Evolutionary conservation across 176 grass and related monocot genomes (phyloP).

Genomic region (Calamus simplicifolius): DNA sequence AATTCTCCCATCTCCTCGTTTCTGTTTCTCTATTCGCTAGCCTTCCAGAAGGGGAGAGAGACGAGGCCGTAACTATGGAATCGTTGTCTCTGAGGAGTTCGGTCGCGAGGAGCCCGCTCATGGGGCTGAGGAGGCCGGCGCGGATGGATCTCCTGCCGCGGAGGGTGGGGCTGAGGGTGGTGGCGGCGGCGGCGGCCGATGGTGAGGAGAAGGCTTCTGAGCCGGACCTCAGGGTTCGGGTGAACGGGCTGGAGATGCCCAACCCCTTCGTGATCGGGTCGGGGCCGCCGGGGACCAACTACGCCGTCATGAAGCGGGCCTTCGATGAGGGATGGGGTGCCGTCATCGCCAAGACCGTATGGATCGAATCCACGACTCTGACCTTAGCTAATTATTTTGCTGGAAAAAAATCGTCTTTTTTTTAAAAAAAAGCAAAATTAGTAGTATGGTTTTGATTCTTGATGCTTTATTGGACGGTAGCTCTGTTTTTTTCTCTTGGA

Average conservation of each 20-base stretch:
- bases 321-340: slow-evolving; percentile 97
- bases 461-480: no score
- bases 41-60: no score
- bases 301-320: slow-evolving; percentile 98
- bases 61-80: slow-evolving; percentile 21
- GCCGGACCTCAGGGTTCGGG: slow-evolving; percentile 70
- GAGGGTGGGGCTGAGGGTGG: slow-evolving; percentile 9
- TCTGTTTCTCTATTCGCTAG: no score
- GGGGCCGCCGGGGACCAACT: slow-evolving; percentile 92
- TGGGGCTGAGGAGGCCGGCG: slow-evolving; percentile 1
- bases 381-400: no score
- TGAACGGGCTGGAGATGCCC: slow-evolving; percentile 91
- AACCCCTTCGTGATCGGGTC: slow-evolving; percentile 99
- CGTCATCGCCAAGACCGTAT: slow-evolving; percentile 95
- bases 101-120: slow-evolving; percentile 18
- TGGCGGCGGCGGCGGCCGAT: slow-evolving; percentile 15
- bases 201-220: slow-evolving; percentile 23
- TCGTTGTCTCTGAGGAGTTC: slow-evolving; percentile 51
- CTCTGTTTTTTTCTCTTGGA: no score
- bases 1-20: no score
- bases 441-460: no score
- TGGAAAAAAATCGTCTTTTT: no score
- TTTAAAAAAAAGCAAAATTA: no score
- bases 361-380: no score
- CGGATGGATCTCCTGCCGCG: slow-evolving; percentile 16